Evolutionary conservation across 2,329 filamentous ascomycete species (phyloP), one percentile per base, ranked within the genome.

Genomic region (Exophiala sp.): DNA sequence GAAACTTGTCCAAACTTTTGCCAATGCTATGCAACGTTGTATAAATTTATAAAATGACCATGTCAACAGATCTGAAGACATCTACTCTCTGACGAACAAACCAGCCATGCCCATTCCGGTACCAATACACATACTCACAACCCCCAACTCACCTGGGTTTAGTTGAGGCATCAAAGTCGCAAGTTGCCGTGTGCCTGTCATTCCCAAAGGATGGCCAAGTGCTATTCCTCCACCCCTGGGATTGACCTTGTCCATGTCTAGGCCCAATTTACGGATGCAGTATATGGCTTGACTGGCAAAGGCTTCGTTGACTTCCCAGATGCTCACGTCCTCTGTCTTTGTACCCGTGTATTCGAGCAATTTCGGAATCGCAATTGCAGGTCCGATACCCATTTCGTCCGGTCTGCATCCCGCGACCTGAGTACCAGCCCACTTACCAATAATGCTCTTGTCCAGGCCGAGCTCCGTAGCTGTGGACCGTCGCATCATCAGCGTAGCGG

Each of bases 291-390:
- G 83, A 45, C 76, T 80, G 3, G 82, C 83, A 68, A 86, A 86
- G 11, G 83, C 83, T 80, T 96, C 91, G 71, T 96, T 96, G 71
- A 96, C 87, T 77, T 96, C 91, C 91, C 91, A 96, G 8, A 94
- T 76, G 34, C 86, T 81, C 0, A 97, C 82, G 54, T 96, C 89
- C 2, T 78, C 75, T 10, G 76, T 85, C 40, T 73, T 67, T 11
- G 96, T 69, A 0, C 85, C 89, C 1, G 86, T 81, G 57, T 83
- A 81, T 14, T 75, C 70, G n/a, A 96, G 77, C 16, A 96, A 77
- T 68, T 86, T 88, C 5, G 91, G 91, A 48, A 96, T 92, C 0
- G 89, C 91, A 24, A 95, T 67, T 0, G 90, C 89, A 0, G 92
- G 91, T 0, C 92, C 91, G 54, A 96, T 78, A 36, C 92, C 91